Percentiles rank a stretch among this genome's conserved stretches.
Conservation (phyloP, 805 yeast species). For the Yarrowia alimentaria region DNA sequence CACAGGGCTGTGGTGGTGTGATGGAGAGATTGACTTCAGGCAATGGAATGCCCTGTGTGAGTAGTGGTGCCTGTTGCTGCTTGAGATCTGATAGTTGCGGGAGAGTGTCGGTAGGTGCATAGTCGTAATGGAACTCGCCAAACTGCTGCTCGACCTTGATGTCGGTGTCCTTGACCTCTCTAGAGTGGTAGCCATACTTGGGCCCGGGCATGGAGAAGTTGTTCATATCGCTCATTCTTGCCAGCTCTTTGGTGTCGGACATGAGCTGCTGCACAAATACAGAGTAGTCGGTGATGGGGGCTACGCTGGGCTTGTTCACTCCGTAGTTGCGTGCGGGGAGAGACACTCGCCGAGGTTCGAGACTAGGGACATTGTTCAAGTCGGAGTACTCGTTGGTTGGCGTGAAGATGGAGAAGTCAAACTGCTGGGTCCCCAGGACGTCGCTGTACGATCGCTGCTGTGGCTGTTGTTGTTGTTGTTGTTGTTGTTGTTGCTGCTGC, state of each 20-base stretch:
- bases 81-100: too few relatives aligned
- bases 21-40: slow-evolving; percentile 17
- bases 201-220: not conserved
- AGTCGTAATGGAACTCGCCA: too few relatives aligned
- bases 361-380: not conserved
- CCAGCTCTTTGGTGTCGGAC: not conserved
- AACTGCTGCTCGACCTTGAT: too few relatives aligned
- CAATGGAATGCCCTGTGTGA: slow-evolving; percentile 14
- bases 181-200: too few relatives aligned
- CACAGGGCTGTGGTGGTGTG: slow-evolving; percentile 20
- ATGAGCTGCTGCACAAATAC: slow-evolving; percentile 17
- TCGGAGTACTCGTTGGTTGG: slow-evolving; percentile 5
- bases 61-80: not conserved
- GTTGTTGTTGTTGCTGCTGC: slow-evolving; percentile 3
- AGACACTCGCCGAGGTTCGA: slow-evolving; percentile 14
- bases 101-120: too few relatives aligned
- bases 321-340: slow-evolving; percentile 3
- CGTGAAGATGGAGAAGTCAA: slow-evolving; percentile 15
- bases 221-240: too few relatives aligned
- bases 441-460: slow-evolving; percentile 17
- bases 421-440: slow-evolving; percentile 4
- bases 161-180: too few relatives aligned
- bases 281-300: slow-evolving; percentile 9
- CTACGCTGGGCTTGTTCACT: not conserved
- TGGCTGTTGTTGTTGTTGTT: not conserved